A percentile compares a stretch with the other conserved stretches of the same genome.
These are phyloP conservation scores for Xylariaceae sp. DNA, from an alignment of 2,329 filamentous ascomycete species.

Conservation along the genomic window DNA sequence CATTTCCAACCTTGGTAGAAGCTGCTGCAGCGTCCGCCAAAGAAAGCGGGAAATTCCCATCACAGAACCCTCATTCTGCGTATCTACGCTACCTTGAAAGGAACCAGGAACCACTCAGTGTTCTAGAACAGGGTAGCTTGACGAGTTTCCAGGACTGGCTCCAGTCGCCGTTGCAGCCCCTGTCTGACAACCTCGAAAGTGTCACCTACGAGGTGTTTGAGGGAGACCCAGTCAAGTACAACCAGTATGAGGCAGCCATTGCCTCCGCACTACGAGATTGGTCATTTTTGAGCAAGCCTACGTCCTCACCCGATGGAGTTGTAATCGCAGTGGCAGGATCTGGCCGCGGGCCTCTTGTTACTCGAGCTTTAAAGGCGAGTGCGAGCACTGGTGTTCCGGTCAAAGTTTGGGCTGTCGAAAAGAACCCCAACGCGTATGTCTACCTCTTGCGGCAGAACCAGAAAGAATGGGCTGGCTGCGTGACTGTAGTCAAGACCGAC, in stretches of 20 bases:
- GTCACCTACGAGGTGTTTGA: constrained; percentile 99
- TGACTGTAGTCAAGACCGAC: constrained; percentile 89
- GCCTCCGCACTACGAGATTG: constrained; percentile 78
- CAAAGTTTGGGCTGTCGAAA: constrained; percentile 89
- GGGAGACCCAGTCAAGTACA: constrained; percentile 96
- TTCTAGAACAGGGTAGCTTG: constrained; percentile 47
- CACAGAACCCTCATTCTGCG: constrained; percentile 52
- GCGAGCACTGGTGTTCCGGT: constrained; percentile 71
- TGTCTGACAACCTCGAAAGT: constrained; percentile 94
- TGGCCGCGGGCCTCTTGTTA: constrained; percentile 87
- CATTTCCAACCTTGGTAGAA: constrained; percentile 69
- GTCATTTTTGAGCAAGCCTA: constrained; percentile 66
- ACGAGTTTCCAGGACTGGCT: constrained; percentile 82
- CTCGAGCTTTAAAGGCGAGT: constrained; percentile 78
- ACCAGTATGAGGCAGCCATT: constrained; percentile 87
- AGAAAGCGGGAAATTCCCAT: constrained; percentile 38
- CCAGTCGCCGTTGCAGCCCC: constrained; percentile 87
- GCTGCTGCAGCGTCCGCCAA: constrained; percentile 38
- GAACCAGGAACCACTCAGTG: constrained; percentile 63
- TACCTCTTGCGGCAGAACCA: constrained; percentile 84
- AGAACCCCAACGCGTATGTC: constrained; percentile 97
- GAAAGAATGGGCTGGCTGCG: constrained; percentile 71
- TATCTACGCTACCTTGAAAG: constrained; percentile 84
- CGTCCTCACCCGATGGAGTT: constrained; percentile 67
- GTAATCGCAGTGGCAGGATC: constrained; percentile 91